These are phyloP conservation scores for Xylariomycetidae sp. DNA, from an alignment of 2,329 filamentous ascomycete species.

Conservation along the genomic window DNA sequence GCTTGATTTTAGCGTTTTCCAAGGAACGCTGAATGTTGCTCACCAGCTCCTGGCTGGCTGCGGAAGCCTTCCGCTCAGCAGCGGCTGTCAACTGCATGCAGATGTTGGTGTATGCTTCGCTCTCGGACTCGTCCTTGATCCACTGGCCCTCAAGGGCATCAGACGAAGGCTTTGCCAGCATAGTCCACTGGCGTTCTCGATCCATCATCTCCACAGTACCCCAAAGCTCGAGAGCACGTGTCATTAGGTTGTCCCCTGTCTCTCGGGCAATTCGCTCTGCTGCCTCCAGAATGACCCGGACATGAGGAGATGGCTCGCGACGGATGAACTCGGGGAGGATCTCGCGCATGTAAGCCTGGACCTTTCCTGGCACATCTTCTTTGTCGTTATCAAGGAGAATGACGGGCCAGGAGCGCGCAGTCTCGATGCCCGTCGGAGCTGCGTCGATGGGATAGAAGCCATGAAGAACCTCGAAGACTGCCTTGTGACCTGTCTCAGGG, in stretches of 20 bases:
- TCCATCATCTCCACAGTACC: slow-evolving; percentile 60
- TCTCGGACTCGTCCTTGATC: slow-evolving; percentile 48
- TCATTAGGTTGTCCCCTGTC: slow-evolving; percentile 48
- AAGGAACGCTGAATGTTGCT: slow-evolving; percentile 56
- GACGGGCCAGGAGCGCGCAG: slow-evolving; percentile 18
- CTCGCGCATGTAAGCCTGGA: slow-evolving; percentile 55
- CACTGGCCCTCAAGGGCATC: slow-evolving; percentile 35
- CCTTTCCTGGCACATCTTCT: slow-evolving; percentile 52
- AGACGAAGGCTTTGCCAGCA: slow-evolving; percentile 41
- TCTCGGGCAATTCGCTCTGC: slow-evolving; percentile 39
- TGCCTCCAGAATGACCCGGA: slow-evolving; percentile 51
- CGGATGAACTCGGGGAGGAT: slow-evolving; percentile 52
- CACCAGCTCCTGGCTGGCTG: slow-evolving; percentile 51
- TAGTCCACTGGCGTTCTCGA: slow-evolving; percentile 56
- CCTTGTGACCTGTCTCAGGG: slow-evolving; percentile 40
- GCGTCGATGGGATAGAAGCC: slow-evolving; percentile 29
- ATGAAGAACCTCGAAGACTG: slow-evolving; percentile 37
- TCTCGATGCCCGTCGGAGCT: slow-evolving; percentile 27
- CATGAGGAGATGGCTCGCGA: slow-evolving; percentile 54
- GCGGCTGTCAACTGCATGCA: slow-evolving; percentile 60
- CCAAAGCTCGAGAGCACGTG: slow-evolving; percentile 57
- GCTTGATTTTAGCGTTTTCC: slow-evolving; percentile 54
- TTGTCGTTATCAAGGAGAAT: slow-evolving; percentile 57
- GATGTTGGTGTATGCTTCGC: slow-evolving; percentile 54
- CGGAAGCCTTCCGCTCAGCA: slow-evolving; percentile 56